Evolutionary conservation across 179 eudicot genomes (phyloP).

Genomic region (Beta lomatogona): DNA sequence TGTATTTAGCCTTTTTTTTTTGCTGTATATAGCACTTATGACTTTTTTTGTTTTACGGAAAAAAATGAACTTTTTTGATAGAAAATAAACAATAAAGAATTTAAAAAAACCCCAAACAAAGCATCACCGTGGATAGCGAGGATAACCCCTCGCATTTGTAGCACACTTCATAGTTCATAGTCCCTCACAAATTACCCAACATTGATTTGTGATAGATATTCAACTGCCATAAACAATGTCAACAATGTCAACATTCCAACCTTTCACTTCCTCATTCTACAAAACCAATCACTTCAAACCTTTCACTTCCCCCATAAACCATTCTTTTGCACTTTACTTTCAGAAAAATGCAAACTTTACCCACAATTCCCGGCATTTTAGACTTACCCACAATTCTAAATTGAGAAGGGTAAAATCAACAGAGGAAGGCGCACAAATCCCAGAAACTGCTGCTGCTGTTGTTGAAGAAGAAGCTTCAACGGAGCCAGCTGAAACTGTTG

Average conservation of each 20-base stretch:
- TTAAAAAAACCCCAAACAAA: not conserved
- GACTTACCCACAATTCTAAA: slow-evolving; percentile 25
- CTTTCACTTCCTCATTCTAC: slow-evolving; percentile 23
- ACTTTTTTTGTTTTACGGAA: no score
- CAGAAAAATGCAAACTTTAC: slow-evolving; percentile 18
- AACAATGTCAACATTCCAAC: slow-evolving; percentile 31
- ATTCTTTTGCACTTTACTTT: slow-evolving; percentile 14
- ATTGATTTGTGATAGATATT: not conserved
- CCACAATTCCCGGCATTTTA: slow-evolving; percentile 26
- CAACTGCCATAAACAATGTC: slow-evolving; percentile 19
- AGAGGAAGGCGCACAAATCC: slow-evolving; percentile 34
- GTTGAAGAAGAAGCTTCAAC: slow-evolving; percentile 18
- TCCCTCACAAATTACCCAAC: not conserved
- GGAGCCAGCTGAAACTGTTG: slow-evolving; percentile 51
- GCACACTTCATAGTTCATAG: not conserved
- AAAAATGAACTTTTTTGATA: no score
- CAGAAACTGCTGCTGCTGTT: not conserved
- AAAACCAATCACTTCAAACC: slow-evolving; percentile 11
- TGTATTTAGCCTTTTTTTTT: no score
- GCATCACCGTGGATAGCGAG: not conserved
- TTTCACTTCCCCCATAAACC: slow-evolving; percentile 9
- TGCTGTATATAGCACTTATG: no score
- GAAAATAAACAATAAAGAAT: not conserved
- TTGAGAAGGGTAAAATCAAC: slow-evolving; percentile 25
- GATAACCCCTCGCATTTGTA: not conserved